A percentile compares a stretch with the other conserved stretches of the same genome.
Conservation (phyloP, 805 yeast species). For the Zygosaccharomyces bailii region DNA sequence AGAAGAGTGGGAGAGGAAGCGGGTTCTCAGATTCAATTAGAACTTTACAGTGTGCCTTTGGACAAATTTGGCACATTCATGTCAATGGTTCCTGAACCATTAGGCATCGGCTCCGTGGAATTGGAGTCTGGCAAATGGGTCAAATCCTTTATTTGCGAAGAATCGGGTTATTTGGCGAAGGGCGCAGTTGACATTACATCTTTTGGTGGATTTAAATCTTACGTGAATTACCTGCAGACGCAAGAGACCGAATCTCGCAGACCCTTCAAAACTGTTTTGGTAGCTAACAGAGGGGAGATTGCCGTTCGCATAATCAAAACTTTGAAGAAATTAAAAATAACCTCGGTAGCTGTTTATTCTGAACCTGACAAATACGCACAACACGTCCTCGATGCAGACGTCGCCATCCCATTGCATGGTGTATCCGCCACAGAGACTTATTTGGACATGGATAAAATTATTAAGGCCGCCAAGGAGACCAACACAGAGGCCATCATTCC, state of each 20-base stretch:
- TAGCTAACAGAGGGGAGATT: constrained; percentile 97
- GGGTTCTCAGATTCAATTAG: constrained; percentile 68
- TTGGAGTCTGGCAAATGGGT: constrained; percentile 77
- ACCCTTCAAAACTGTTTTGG: constrained; percentile 81
- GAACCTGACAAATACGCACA: constrained; percentile 86
- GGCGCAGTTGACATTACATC: constrained; percentile 80
- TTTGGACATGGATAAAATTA: constrained; percentile 77
- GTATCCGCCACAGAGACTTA: constrained; percentile 87
- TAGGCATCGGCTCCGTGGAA: constrained; percentile 93
- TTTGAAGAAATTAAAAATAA: constrained; percentile 71
- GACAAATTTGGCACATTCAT: constrained; percentile 81
- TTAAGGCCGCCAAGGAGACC: constrained; percentile 77
- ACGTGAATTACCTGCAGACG: constrained; percentile 33
- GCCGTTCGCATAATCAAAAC: constrained; percentile 93
- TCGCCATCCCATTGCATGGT: constrained; percentile 76
- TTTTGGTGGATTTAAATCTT: constrained; percentile 84
- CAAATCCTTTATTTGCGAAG: constrained; percentile 94
- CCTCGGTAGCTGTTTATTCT: constrained; percentile 83
- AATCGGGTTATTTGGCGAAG: constrained; percentile 66
- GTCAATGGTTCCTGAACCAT: constrained; percentile 86
- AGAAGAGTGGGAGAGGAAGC: constrained; percentile 51
- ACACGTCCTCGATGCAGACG: constrained; percentile 82
- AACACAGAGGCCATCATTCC: constrained; percentile 96
- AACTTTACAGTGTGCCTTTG: constrained; percentile 77
- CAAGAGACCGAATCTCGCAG: constrained; percentile 38